These are phyloP conservation scores for Lophiostoma macrostomum DNA, from an alignment of 495 filamentous ascomycete genomes.

Conservation along the genomic window DNA sequence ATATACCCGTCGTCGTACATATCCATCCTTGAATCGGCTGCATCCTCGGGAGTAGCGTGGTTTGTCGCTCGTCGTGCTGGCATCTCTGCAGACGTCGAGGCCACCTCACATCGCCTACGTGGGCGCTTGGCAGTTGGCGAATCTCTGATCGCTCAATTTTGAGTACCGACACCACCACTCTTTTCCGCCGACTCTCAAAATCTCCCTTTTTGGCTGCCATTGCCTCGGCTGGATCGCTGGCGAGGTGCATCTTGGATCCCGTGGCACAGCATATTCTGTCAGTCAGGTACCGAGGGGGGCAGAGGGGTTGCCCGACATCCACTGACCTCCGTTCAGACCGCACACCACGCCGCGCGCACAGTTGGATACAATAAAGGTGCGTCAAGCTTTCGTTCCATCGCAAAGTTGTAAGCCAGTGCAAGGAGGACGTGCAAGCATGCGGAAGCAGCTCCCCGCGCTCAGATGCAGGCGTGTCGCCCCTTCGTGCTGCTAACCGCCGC, in stretches of 20 bases:
- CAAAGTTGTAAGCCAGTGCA: too few species aligned
- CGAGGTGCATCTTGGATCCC: background rate
- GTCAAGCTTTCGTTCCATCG: too few species aligned
- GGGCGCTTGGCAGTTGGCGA: conserved; percentile 30
- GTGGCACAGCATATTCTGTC: conserved; percentile 1
- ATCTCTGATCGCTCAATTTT: conserved; percentile 29
- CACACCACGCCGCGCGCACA: too few species aligned
- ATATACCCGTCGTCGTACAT: conserved; percentile 19
- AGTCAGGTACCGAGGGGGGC: conserved; percentile 10
- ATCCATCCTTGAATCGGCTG: background rate
- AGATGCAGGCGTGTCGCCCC: too few species aligned
- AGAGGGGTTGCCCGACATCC: conserved; percentile 4
- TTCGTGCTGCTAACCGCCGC: too few species aligned
- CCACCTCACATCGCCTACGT: conserved; percentile 33
- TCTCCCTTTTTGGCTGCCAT: background rate
- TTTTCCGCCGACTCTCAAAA: conserved; percentile 1
- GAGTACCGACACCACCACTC: conserved; percentile 3
- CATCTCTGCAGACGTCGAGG: conserved; percentile 4
- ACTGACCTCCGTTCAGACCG: too few species aligned
- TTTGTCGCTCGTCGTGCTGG: background rate
- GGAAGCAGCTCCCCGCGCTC: too few species aligned
- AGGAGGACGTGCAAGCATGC: too few species aligned
- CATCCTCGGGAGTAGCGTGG: background rate
- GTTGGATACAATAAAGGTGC: too few species aligned
- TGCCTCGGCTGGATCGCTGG: background rate